Evolutionary conservation across 441 rosid species (phyloP).

Genomic region (Rhodomyrtus psidioides): DNA sequence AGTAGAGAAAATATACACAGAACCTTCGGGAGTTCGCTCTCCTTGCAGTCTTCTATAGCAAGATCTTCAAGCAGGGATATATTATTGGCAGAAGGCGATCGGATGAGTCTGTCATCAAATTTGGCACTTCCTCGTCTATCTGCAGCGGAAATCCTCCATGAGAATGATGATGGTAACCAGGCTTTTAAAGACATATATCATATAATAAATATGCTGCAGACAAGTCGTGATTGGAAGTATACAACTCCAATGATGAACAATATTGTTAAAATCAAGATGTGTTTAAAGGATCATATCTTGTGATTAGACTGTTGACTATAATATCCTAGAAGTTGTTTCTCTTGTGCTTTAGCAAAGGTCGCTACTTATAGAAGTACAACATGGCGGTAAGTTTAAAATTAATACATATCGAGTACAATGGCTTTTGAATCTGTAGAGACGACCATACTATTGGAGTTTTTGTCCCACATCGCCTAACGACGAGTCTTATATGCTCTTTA

Average conservation of each 20-base stretch:
- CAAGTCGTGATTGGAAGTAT: background rate
- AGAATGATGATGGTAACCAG: conserved; percentile 44
- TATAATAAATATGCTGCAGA: background rate
- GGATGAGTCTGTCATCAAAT: conserved; percentile 57
- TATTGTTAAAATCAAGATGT: background rate
- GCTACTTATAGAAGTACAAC: background rate
- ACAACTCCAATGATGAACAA: background rate
- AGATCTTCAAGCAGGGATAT: conserved; percentile 63
- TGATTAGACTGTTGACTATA: background rate
- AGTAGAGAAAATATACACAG: conserved; percentile 51
- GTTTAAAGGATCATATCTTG: background rate
- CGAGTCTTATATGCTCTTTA: too few relatives aligned
- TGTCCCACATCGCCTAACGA: too few relatives aligned
- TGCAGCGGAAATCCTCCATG: conserved; percentile 63
- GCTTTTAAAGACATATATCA: background rate
- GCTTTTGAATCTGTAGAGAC: background rate
- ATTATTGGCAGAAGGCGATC: conserved; percentile 41
- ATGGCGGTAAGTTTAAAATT: background rate
- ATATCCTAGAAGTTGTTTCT: background rate
- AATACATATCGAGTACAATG: background rate
- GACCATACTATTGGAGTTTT: too few relatives aligned
- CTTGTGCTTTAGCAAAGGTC: background rate
- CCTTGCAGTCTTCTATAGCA: conserved; percentile 59
- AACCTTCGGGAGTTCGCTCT: conserved; percentile 72
- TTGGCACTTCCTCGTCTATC: conserved; percentile 50